Conservation (phyloP, 306 rosid genomes). For the Fagus sylvatica region DNA sequence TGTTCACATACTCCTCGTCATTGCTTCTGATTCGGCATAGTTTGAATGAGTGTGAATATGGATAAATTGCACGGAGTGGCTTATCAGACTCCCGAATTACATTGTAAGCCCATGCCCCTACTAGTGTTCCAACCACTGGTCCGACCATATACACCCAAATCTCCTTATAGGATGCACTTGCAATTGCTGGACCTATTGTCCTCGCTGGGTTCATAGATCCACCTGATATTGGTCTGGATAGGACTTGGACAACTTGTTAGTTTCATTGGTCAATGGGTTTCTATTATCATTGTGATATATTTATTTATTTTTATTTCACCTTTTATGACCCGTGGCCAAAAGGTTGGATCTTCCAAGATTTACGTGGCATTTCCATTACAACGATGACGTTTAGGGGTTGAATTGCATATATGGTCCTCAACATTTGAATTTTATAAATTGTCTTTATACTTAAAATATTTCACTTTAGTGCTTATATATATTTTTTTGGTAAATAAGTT, state of each 20-base stretch:
- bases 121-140: slow-evolving; percentile 64
- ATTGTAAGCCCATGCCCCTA: slow-evolving; percentile 64
- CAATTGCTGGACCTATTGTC: slow-evolving; percentile 81
- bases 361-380: too few relatives aligned
- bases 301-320: too few relatives aligned
- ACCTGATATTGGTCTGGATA: slow-evolving; percentile 77
- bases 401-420: too few relatives aligned
- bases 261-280: too few relatives aligned
- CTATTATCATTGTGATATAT: too few relatives aligned
- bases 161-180: slow-evolving; percentile 51
- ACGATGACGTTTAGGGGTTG: too few relatives aligned
- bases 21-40: slow-evolving; percentile 26
- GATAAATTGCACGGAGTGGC: slow-evolving; percentile 19
- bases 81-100: slow-evolving; percentile 45
- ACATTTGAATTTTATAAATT: too few relatives aligned
- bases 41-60: slow-evolving; percentile 35
- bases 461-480: too few relatives aligned
- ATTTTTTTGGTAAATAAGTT: too few relatives aligned
- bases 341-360: too few relatives aligned
- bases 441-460: too few relatives aligned
- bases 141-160: slow-evolving; percentile 74
- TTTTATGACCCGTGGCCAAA: too few relatives aligned
- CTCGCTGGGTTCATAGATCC: slow-evolving; percentile 96
- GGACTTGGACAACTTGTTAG: background rate
- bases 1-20: background rate